These are phyloP conservation scores for Metschnikowia colocasiae DNA, from an alignment of 805 yeast genomes.

Conservation along the genomic window DNA sequence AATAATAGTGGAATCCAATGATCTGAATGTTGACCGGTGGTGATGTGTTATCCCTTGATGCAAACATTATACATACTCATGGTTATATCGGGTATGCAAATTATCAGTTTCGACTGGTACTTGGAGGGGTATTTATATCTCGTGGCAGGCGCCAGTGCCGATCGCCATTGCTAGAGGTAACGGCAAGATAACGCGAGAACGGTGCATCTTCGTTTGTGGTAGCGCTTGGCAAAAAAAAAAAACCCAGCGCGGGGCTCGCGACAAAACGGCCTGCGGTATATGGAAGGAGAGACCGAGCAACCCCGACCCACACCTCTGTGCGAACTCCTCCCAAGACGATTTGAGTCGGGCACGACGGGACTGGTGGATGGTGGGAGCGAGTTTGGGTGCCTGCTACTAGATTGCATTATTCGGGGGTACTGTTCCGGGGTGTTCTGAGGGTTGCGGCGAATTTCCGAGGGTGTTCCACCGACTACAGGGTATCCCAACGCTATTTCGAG, in stretches of 20 bases:
- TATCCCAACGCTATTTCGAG: no score
- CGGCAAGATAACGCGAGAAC: conserved; percentile 9
- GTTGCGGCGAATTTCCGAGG: no score
- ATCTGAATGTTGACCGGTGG: no score
- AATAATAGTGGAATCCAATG: no score
- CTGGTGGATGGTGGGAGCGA: no score
- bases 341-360: not conserved
- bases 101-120: no score
- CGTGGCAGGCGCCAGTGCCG: not conserved
- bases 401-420: no score
- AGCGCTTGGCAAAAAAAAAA: not conserved
- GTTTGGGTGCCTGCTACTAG: no score
- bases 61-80: conserved; percentile 1
- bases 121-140: conserved; percentile 1
- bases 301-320: no score
- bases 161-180: not conserved
- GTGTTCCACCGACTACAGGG: no score
- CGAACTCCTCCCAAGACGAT: not conserved
- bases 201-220: not conserved
- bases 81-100: not conserved
- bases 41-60: no score
- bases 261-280: not conserved
- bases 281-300: not conserved
- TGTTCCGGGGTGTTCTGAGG: no score
- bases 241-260: conserved; percentile 2